Evolutionary conservation across 108 stramenopile species (phyloP), one percentile per base, ranked within the genome.

Genomic region (Nannochloropsis salina): DNA sequence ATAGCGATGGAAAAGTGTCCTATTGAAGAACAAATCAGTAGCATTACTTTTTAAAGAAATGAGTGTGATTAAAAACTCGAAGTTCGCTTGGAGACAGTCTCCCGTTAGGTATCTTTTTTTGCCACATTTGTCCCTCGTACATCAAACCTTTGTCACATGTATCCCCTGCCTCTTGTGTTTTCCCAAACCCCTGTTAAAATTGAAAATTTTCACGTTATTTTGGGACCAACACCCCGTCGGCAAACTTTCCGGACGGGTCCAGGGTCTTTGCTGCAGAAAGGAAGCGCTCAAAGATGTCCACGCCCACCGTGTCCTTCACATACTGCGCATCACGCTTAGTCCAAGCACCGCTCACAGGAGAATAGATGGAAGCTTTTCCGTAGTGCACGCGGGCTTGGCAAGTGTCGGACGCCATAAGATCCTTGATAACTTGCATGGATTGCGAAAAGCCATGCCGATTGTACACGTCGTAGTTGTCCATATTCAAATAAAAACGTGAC

Each of bases 341-440:
- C 61, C 61, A 74, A 74, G 61, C 8, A 74, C 61, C 61, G 61
- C 61, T n/a, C 61, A 74, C n/a, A 6, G 61, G 61, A n/a, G 61
- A 74, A n/a, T n/a, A 74, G n/a, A 74, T 74, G 15, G 61, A 74
- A n/a, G 61, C 61, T n/a, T 74, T 74, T 1, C 61, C 61, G 61
- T 74, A 74, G 61, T 74, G 61, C 61, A 74, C 61, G 20, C 61
- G 61, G n/a, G 61, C 61, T 74, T 74, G 61, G 61, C 61, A 74
- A 4, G 61, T 74, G 3, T 74, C 20, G 20, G 61, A 74, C n/a
- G 61, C 61, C 61, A 74, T 74, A 15, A 74, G 61, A 8, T 74
- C 61, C 3, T 74, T 74, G 6, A 74, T 74, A 15, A 74, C 61
- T 8, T 74, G 61, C 61, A 74, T 74, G 20, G 61, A 74, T 74